A percentile compares a stretch with the other conserved stretches of the same genome.
Conservation (phyloP, 352 stramenopile species). For the Lagenidium giganteum region DNA sequence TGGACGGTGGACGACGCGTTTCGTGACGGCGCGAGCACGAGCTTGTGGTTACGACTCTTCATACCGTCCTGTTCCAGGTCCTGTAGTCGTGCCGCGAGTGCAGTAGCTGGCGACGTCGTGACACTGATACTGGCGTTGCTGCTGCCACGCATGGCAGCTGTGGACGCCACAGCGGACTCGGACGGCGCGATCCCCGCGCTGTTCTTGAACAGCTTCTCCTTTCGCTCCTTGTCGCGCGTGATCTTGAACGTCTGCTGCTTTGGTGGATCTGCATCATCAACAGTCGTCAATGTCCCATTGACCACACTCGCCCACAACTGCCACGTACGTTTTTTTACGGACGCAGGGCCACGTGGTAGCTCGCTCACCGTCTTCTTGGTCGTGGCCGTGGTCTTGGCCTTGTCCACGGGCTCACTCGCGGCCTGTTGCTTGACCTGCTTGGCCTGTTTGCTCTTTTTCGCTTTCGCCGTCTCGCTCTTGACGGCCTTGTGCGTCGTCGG, state of each 20-base stretch:
- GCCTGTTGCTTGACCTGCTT: constrained; percentile 8
- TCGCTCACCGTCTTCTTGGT: constrained; percentile 7
- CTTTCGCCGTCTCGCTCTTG: constrained; percentile 5
- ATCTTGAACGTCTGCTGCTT: constrained; percentile 24
- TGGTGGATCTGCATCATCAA: constrained; percentile 5
- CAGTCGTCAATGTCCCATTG: no score
- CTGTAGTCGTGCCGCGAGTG: constrained; percentile 2
- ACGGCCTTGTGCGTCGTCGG: constrained; percentile 1
- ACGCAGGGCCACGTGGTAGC: no score
- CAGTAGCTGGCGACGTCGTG: no score
- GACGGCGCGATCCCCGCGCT: neutral
- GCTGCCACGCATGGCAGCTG: neutral
- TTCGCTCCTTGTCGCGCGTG: constrained; percentile 26
- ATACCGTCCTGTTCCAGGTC: constrained; percentile 42
- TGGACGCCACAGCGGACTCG: neutral
- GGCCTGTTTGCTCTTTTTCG: neutral
- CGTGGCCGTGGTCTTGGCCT: neutral
- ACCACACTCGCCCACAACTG: no score
- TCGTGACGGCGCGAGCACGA: constrained; percentile 38
- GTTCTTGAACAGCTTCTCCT: constrained; percentile 23
- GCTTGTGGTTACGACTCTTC: constrained; percentile 70
- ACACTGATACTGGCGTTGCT: constrained; percentile 1
- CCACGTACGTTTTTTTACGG: constrained; percentile 14
- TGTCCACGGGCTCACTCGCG: constrained; percentile 7
- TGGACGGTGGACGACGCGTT: constrained; percentile 9